Conservation (phyloP, 1,284 basidiomycete species). For the Athelia psychrophila region DNA sequence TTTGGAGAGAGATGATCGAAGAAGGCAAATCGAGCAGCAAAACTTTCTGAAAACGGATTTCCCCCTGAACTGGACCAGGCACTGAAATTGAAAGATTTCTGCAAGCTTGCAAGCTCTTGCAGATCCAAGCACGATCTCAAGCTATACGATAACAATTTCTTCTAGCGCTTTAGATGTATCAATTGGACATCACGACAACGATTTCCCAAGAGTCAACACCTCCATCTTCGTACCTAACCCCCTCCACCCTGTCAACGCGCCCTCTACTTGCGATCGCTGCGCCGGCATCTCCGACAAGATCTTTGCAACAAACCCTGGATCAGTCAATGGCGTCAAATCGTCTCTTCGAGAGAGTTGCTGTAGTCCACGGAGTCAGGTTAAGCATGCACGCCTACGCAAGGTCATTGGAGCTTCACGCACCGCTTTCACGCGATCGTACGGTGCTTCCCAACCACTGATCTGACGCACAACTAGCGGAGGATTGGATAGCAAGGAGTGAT, state of each 20-base stretch:
- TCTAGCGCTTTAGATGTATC: too few relatives aligned
- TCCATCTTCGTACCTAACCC: constrained; percentile 58
- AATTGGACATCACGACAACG: too few relatives aligned
- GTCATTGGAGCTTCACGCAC: constrained; percentile 42
- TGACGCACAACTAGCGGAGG: constrained; percentile 77
- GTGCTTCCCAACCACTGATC: constrained; percentile 85
- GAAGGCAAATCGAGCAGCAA: not conserved
- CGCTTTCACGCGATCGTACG: constrained; percentile 78
- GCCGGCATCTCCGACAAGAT: constrained; percentile 66
- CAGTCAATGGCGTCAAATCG: constrained; percentile 89
- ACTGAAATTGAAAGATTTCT: too few relatives aligned
- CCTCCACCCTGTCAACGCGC: constrained; percentile 76
- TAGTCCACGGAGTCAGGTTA: not conserved
- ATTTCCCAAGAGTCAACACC: constrained; percentile 22
- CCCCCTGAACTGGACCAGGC: too few relatives aligned
- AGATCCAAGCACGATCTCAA: too few relatives aligned
- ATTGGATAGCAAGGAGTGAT: constrained; percentile 72
- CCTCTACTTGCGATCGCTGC: constrained; percentile 53
- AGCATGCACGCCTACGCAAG: too few relatives aligned
- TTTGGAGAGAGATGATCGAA: constrained; percentile 1
- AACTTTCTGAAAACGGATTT: not conserved
- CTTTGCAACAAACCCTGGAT: constrained; percentile 84
- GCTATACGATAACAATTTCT: too few relatives aligned
- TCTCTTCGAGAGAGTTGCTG: constrained; percentile 78
- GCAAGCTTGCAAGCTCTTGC: too few relatives aligned